Base-by-base conservation (phyloP, 805 yeast species). In the Monosporozyma servazzii region DNA sequence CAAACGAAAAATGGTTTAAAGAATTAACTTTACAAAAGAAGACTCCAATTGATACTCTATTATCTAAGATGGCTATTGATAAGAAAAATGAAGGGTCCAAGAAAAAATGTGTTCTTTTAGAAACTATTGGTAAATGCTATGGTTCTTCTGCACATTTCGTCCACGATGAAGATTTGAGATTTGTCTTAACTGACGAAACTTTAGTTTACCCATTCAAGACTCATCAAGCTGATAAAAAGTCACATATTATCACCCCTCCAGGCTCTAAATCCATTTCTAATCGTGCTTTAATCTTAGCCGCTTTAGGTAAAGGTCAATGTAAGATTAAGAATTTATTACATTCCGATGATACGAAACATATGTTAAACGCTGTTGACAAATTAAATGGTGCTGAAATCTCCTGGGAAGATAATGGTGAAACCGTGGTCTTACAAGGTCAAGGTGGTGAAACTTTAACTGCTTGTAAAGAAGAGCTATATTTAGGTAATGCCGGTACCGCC, bases 401-500 rank as follows among this genome's bases (percentile, higher is more conserved):
- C 4, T 80, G 89, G 73, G 96, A 87, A 65, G 91, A 88, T 58
- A 83, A 86, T 62, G 98, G 97, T 53, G 91, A 86, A 64, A 90
- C 96, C 33, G 80, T 88, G 36, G 82, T 91, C 45, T 80, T 91
- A 30, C 79, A 81, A 48, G 90, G 91, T 49, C 90, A 90, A 56
- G 93, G 93, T 53, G 97, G 97, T 52, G 73, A 76, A 15, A 71
- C 80, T 30, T 68, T 88, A 55, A 61, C 73, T 30, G 84, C 95
- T 3, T 77, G 83, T 48, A 70, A 72, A 17, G 80, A 82, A 49
- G 85, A 82, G 55, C 73, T 93, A 52, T 93, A 88, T 69, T 75
- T 93, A 55, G 99, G 99, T 52, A 93, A 93, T 64, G 98, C 99
- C 1, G 99, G 99, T 58, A 93, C 99, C 44, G 98, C 99, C 3